phyloP scores from a whole-genome alignment of 495 filamentous ascomycete genomes.

The Chaetomium tenue region DNA sequence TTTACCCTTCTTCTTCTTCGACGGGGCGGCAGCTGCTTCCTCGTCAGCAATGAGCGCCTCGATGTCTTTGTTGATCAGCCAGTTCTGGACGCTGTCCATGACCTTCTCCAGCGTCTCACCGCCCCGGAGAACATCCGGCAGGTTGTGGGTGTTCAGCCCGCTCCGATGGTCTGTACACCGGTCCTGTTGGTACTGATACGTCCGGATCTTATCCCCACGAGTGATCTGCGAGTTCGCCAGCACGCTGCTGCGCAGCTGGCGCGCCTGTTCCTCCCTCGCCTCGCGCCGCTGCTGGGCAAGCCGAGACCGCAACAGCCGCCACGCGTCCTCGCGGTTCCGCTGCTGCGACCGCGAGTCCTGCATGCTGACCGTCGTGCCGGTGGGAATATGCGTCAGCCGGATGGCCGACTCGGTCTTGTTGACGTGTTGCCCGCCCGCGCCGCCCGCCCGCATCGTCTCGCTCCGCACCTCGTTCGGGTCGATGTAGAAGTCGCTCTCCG shows the following conservation, averaged over 20 bases:
- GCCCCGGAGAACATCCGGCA: slow-evolving; percentile 75
- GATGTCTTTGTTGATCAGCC: slow-evolving; percentile 77
- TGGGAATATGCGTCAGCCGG: slow-evolving; percentile 88
- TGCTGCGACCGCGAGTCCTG: slow-evolving; percentile 92
- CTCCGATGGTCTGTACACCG: slow-evolving; percentile 91
- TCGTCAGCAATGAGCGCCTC: slow-evolving; percentile 59
- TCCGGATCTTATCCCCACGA: slow-evolving; percentile 88
- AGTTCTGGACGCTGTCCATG: slow-evolving; percentile 76
- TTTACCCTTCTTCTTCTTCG: slow-evolving; percentile 33
- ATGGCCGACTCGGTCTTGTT: slow-evolving; percentile 98
- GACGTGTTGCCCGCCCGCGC: slow-evolving; percentile 95
- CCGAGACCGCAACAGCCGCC: slow-evolving; percentile 78
- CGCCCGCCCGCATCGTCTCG: slow-evolving; percentile 88
- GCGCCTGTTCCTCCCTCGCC: slow-evolving; percentile 78
- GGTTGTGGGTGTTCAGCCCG: slow-evolving; percentile 75
- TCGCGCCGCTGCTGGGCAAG: slow-evolving; percentile 78
- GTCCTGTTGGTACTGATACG: slow-evolving; percentile 93
- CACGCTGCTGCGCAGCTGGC: slow-evolving; percentile 67
- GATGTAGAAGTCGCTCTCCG: slow-evolving; percentile 85
- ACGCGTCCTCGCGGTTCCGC: slow-evolving; percentile 80
- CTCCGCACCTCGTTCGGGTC: slow-evolving; percentile 78
- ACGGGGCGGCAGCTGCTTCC: slow-evolving; percentile 38
- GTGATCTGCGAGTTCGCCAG: slow-evolving; percentile 79
- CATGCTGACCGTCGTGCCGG: slow-evolving; percentile 79
- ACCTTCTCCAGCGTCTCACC: slow-evolving; percentile 68